Evolutionary conservation across 2,329 filamentous ascomycete species (phyloP), one percentile per base, ranked within the genome.

Genomic region (Pyrenophora tritici-repentis): DNA sequence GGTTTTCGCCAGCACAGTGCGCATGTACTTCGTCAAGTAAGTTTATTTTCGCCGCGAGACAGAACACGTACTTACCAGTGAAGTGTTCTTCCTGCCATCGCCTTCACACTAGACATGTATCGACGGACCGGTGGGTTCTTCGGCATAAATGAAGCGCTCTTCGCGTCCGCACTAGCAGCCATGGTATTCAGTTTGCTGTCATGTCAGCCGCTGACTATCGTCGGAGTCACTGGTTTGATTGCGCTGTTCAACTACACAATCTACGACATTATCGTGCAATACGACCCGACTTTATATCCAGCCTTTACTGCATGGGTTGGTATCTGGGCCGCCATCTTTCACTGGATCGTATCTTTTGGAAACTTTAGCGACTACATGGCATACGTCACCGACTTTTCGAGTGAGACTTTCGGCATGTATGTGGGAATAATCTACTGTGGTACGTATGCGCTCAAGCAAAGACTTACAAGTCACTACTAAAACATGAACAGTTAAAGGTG

Each of bases 21-120:
- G 80, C 2, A 85, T 84, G 72, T 84, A 83, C 67, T 84, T 84
- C 67, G 80, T 83, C 60, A 81, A 82, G 75, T 78, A 55, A 54
- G 68, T n/a, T 13, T 17, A 16, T 6, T 8, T 9, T 9, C 16
- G 3, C 18, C 5, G 14, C 22, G 4, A n/a, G 3, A 12, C 7
- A 12, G 16, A 12, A 10, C 8, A 20, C 2, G n/a, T 16, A 29
- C 51, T 61, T 44, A 62, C 31, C 6, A 12, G 12, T 1, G 7
- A 24, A 76, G 79, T 53, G 72, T 85, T 1, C 74, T 85, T 3
- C 83, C 83, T 4, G 83, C 83, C 0, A 73, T 85, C 3, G 83
- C 83, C 2, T 85, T 83, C 56, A 79, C 79, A 2, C 71, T 85
- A 14, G 82, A 85, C 62, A 85, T 85, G 80, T 77, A 79, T 47